Conservation (phyloP, 345 rosid species). For the Arabidopsis suecica region DNA sequence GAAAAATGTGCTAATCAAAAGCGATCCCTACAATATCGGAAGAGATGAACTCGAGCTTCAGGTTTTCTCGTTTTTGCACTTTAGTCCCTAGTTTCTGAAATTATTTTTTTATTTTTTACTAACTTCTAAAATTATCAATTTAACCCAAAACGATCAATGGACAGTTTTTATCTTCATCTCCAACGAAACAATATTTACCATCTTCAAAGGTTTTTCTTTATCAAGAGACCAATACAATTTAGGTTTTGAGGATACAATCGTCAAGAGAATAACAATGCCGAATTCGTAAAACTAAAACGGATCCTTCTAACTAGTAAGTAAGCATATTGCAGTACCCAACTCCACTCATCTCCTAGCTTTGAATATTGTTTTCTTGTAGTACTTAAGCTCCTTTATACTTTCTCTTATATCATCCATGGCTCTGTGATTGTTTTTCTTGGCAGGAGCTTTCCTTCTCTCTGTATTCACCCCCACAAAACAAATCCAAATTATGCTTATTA, state of each 20-base stretch:
- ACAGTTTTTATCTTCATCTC: background rate
- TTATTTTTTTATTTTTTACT: background rate
- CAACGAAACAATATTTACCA: constrained; percentile 5
- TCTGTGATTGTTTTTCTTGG: constrained; percentile 73
- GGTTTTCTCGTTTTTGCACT: background rate
- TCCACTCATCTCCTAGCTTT: constrained; percentile 56
- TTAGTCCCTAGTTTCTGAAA: background rate
- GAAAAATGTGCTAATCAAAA: background rate
- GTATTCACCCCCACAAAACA: constrained; percentile 41
- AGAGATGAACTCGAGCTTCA: background rate
- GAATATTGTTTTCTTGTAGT: constrained; percentile 76
- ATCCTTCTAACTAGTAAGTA: constrained; percentile 7
- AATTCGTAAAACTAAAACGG: constrained; percentile 7
- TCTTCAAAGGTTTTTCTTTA: background rate
- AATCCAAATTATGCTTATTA: background rate
- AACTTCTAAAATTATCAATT: background rate
- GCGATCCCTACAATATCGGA: background rate
- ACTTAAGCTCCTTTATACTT: constrained; percentile 77
- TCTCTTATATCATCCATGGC: constrained; percentile 92
- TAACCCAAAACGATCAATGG: background rate
- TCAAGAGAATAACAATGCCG: background rate
- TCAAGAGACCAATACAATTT: background rate
- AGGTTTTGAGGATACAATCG: constrained; percentile 1
- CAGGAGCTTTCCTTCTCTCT: constrained; percentile 72
- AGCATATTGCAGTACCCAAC: background rate